Percentiles rank a stretch among this genome's conserved stretches.
phyloP scores from a whole-genome alignment of 495 filamentous ascomycete species.

The Peziza echinospora region DNA sequence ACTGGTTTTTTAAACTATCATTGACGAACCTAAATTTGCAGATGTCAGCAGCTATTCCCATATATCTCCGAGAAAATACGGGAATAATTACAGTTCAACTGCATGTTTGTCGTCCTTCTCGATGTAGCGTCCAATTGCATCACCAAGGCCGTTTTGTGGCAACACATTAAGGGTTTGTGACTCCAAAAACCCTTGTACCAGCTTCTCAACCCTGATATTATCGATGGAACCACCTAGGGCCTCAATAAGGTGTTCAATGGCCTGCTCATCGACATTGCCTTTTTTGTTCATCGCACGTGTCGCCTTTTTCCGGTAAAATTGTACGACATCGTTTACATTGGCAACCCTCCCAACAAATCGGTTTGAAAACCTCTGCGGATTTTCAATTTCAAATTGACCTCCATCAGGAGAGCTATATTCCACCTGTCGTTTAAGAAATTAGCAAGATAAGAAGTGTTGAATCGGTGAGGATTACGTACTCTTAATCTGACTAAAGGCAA shows the following conservation, averaged over 20 bases:
- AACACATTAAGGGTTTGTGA: constrained; percentile 76
- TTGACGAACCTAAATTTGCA: constrained; percentile 37
- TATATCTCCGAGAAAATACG: too few relatives aligned
- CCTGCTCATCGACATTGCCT: constrained; percentile 29
- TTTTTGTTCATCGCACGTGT: constrained; percentile 20
- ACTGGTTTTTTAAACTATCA: constrained; percentile 51
- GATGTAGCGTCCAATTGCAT: constrained; percentile 83
- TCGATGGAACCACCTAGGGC: constrained; percentile 31
- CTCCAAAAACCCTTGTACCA: constrained; percentile 66
- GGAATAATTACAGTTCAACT: constrained; percentile 35
- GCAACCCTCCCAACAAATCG: constrained; percentile 76
- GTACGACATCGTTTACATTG: constrained; percentile 81
- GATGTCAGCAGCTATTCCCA: too few relatives aligned
- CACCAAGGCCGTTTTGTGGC: constrained; percentile 73
- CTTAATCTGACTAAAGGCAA: constrained; percentile 69
- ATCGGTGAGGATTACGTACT: neutral
- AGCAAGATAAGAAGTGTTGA: neutral
- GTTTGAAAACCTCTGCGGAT: constrained; percentile 91
- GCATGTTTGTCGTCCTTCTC: constrained; percentile 90
- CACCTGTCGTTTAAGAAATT: constrained; percentile 24
- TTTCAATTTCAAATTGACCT: constrained; percentile 73
- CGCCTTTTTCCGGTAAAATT: constrained; percentile 75
- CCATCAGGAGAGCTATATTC: constrained; percentile 79
- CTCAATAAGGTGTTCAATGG: constrained; percentile 5
- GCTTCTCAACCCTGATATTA: constrained; percentile 61